Base-by-base conservation (phyloP, 2,329 filamentous ascomycete species). In the Didymella exigua region DNA sequence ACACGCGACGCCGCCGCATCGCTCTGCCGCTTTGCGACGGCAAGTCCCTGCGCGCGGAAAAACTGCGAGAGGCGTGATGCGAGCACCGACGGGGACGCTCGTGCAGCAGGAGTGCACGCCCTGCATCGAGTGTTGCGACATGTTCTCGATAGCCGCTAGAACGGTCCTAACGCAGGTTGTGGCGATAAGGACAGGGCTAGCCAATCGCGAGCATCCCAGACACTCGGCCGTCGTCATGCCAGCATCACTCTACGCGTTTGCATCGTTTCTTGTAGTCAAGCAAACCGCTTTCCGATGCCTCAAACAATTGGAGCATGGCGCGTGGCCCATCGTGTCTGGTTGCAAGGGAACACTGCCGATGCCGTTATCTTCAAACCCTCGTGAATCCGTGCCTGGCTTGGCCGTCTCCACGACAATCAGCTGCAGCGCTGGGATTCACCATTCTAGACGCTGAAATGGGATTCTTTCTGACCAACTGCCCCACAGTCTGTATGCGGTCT, bases 251-350 rank as follows among this genome's bases (percentile, higher is more conserved):
- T 54, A 45, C 57, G 19, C 30, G 45, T 54, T 56, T 43, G 40
- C 59, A 56, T 53, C 54, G 55, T 67, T 69, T 67, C 49, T 69
- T 66, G 63, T 70, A 68, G 67, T 70, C 62, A 68, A 57, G 52
- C 45, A 51, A 62, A 65, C 52, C 47, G 38, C 52, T 44, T 47
- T 51, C 52, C 55, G 52, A 50, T 37, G 49, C 44, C 44, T 38
- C 44, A 23, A 54, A 19, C 44, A 44, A 31, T 19, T 29, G 53
- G 45, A 49, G 40, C 38, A 56, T 52, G 50, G 56, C 50, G 54
- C 36, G 44, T 37, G 45, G 49, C 10, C 58, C 59, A 57, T 49
- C 19, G 8, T 52, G 30, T 49, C 41, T 56, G 40, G 14, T 23
- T 41, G 49, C 56, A 54, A 54, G 49, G 38, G 16, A 24, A 27